A percentile compares a stretch with the other conserved stretches of the same genome.
phyloP scores from a whole-genome alignment of 495 filamentous ascomycete genomes.

The Alectoria sarmentosa region DNA sequence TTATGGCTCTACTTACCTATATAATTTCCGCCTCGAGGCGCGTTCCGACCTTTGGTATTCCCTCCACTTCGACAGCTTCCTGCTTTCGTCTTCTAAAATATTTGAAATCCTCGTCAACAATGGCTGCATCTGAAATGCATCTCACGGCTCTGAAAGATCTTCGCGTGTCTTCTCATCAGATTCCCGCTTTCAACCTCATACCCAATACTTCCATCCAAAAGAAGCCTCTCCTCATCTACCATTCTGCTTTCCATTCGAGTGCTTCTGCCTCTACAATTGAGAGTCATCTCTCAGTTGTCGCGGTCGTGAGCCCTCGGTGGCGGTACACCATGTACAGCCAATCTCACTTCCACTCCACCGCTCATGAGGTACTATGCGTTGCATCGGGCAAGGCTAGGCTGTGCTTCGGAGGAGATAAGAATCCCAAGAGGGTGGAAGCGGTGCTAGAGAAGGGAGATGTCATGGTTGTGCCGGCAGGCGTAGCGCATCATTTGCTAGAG shows the following conservation, averaged over 20 bases:
- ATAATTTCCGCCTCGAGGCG: background rate
- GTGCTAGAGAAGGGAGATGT: constrained; percentile 53
- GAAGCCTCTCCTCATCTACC: constrained; percentile 57
- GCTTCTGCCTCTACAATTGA: constrained; percentile 44
- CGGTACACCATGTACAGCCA: constrained; percentile 57
- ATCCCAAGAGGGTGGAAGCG: constrained; percentile 49
- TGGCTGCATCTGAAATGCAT: constrained; percentile 12
- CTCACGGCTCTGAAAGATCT: constrained; percentile 44
- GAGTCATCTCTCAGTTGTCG: constrained; percentile 42
- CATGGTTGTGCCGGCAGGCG: constrained; percentile 60
- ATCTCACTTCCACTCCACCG: constrained; percentile 59
- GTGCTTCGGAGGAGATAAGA: constrained; percentile 61
- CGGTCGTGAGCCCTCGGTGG: constrained; percentile 57
- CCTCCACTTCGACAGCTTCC: background rate
- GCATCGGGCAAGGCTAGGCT: constrained; percentile 50
- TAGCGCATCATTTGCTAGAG: constrained; percentile 54
- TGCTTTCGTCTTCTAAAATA: background rate
- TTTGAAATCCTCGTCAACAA: background rate
- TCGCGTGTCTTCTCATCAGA: constrained; percentile 48
- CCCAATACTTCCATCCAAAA: constrained; percentile 60
- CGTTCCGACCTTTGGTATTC: background rate
- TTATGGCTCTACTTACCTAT: background rate
- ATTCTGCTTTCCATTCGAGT: constrained; percentile 41
- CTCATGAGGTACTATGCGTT: constrained; percentile 60
- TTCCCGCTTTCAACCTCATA: constrained; percentile 48